Conservation (phyloP, 208 protist genomes). For the Eutreptiella sp. region DNA sequence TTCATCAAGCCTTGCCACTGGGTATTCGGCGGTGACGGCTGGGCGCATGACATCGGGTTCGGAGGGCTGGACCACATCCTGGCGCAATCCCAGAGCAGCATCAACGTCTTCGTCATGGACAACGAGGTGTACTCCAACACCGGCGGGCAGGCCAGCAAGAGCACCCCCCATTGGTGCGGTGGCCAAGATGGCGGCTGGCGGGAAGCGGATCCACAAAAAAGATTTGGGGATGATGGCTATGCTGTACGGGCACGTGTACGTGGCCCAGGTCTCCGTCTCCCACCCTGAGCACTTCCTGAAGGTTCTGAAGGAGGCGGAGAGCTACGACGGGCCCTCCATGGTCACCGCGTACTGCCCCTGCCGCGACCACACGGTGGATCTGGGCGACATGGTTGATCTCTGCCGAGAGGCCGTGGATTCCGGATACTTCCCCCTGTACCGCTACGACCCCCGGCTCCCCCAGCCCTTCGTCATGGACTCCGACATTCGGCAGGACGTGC, state of each 20-base stretch:
- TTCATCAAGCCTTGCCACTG: too few species aligned
- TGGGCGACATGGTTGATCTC: background rate
- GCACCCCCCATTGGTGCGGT: conserved; percentile 34
- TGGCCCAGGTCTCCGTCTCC: conserved; percentile 38
- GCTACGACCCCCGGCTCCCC: too few species aligned
- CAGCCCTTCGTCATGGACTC: too few species aligned
- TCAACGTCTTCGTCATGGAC: too few species aligned
- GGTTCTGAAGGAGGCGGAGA: conserved; percentile 37
- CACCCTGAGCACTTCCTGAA: conserved; percentile 31
- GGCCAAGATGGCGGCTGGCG: conserved; percentile 38
- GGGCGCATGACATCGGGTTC: too few species aligned
- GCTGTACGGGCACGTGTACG: conserved; percentile 37
- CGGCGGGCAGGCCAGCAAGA: conserved; percentile 48
- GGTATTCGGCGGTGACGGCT: too few species aligned
- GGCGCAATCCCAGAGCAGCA: too few species aligned
- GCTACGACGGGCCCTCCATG: conserved; percentile 38
- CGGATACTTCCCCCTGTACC: conserved; percentile 42
- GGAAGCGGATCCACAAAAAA: conserved; percentile 42
- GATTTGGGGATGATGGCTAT: conserved; percentile 41
- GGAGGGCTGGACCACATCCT: too few species aligned
- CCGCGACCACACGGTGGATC: conserved; percentile 41
- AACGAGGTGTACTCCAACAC: conserved; percentile 58
- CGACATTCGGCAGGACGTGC: too few species aligned
- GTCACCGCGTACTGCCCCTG: conserved; percentile 44
- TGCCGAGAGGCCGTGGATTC: conserved; percentile 39